Conservation (phyloP, 352 stramenopile genomes). For the Globisporangium irregulare region DNA sequence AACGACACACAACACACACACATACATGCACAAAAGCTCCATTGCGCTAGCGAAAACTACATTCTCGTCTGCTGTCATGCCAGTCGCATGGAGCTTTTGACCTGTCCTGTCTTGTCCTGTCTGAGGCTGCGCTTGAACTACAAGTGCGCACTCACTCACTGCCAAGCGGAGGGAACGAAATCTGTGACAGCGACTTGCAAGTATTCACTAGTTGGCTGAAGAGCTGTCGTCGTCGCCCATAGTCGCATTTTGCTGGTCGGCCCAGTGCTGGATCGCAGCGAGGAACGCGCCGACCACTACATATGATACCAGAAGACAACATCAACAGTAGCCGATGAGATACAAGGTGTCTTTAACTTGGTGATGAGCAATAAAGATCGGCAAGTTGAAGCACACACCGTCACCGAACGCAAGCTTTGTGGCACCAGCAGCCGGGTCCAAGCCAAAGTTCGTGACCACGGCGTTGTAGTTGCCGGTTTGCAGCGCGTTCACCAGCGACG, state of each 20-base stretch:
- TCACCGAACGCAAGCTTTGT: constrained; percentile 83
- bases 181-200: background rate
- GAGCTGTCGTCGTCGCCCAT: constrained; percentile 26
- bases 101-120: background rate
- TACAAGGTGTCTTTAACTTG: background rate
- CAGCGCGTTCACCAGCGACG: constrained; percentile 74
- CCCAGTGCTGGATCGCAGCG: constrained; percentile 75
- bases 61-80: background rate
- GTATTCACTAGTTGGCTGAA: constrained; percentile 4
- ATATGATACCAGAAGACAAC: background rate
- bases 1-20: background rate
- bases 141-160: background rate
- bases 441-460: constrained; percentile 88
- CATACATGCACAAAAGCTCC: background rate
- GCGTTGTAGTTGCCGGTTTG: constrained; percentile 90
- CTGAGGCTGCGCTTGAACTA: background rate
- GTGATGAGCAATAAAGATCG: background rate
- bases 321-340: background rate
- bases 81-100: background rate
- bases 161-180: background rate
- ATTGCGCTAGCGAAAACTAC: background rate
- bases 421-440: constrained; percentile 75
- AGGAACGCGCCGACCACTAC: constrained; percentile 75
- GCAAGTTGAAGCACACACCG: constrained; percentile 34
- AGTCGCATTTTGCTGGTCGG: constrained; percentile 46